phyloP scores from a whole-genome alignment of 202 grass and related monocot species.

The Panicum hallii region DNA sequence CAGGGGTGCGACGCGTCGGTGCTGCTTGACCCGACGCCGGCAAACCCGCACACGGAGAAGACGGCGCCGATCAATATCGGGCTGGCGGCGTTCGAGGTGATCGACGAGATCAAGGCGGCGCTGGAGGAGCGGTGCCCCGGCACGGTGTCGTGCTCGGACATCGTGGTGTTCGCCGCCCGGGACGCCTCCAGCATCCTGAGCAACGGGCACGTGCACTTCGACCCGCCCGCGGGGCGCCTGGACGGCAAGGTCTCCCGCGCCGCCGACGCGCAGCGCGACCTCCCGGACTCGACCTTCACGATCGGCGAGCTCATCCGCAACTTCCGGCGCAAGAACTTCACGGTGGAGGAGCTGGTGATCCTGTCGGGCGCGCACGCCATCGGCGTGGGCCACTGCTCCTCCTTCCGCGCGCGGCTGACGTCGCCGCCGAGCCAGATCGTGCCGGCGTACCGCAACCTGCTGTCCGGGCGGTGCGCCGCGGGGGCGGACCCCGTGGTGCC shows the following conservation, averaged over 20 bases:
- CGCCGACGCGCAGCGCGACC: slow-evolving; percentile 55
- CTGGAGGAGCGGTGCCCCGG: slow-evolving; percentile 62
- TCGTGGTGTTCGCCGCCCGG: slow-evolving; percentile 58
- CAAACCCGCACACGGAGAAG: slow-evolving; percentile 65
- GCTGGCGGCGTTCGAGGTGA: slow-evolving; percentile 52
- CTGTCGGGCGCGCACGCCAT: slow-evolving; percentile 80
- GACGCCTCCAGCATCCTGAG: slow-evolving; percentile 49
- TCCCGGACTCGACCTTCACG: slow-evolving; percentile 63
- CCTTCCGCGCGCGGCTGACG: slow-evolving; percentile 42
- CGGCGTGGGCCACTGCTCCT: slow-evolving; percentile 76
- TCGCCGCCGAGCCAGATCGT: slow-evolving; percentile 43
- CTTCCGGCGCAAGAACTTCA: slow-evolving; percentile 72
- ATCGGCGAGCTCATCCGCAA: slow-evolving; percentile 52
- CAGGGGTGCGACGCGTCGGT: slow-evolving; percentile 83
- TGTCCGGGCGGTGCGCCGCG: slow-evolving; percentile 11
- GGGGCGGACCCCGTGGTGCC: slow-evolving; percentile 8
- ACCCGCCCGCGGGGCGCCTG: slow-evolving; percentile 39
- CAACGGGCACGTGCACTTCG: slow-evolving; percentile 64
- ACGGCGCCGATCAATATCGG: slow-evolving; percentile 65
- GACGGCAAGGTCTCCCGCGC: slow-evolving; percentile 63
- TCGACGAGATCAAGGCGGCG: slow-evolving; percentile 66
- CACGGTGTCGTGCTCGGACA: slow-evolving; percentile 73
- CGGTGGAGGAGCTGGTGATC: slow-evolving; percentile 66
- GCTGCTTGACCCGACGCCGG: slow-evolving; percentile 65
- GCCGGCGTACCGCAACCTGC: slow-evolving; percentile 42